Conservation (phyloP, 768 basidiomycete genomes). For the Vararia minispora region DNA sequence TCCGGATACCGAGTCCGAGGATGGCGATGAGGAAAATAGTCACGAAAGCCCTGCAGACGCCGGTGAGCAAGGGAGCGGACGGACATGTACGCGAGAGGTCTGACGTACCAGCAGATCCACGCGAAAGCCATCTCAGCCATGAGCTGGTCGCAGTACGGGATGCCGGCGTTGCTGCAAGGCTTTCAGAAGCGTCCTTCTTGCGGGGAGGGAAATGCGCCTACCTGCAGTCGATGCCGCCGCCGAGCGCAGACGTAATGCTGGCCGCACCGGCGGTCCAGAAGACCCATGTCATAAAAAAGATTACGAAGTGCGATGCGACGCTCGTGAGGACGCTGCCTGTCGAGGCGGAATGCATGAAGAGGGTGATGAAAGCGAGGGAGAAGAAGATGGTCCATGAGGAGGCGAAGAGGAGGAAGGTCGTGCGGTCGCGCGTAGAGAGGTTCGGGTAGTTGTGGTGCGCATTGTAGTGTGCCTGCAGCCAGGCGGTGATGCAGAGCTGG, state of each 20-base stretch:
- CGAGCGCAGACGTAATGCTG: constrained; percentile 51
- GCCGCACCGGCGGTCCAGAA: constrained; percentile 71
- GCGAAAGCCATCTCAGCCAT: constrained; percentile 68
- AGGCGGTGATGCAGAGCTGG: constrained; percentile 62
- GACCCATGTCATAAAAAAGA: constrained; percentile 60
- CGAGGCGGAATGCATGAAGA: constrained; percentile 41
- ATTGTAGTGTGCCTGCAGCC: constrained; percentile 56
- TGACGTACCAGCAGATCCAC: constrained; percentile 59
- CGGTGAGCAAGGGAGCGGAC: neutral
- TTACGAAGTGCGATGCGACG: constrained; percentile 50
- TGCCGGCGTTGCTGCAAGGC: constrained; percentile 25
- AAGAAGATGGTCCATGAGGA: constrained; percentile 62
- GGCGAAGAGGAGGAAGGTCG: constrained; percentile 58
- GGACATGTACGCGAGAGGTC: neutral
- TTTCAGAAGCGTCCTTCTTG: neutral
- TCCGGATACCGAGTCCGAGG: constrained; percentile 46
- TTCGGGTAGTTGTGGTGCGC: constrained; percentile 38
- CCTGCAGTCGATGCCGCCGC: constrained; percentile 64
- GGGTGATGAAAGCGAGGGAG: constrained; percentile 35
- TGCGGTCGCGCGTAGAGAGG: constrained; percentile 43
- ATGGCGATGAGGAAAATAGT: constrained; percentile 51
- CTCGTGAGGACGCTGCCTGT: constrained; percentile 42
- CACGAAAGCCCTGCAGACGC: constrained; percentile 41
- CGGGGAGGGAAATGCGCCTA: constrained; percentile 20
- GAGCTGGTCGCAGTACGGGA: constrained; percentile 63